Evolutionary conservation across 1,139 yeast species (phyloP).

Genomic region (Candida buenavistaensis): DNA sequence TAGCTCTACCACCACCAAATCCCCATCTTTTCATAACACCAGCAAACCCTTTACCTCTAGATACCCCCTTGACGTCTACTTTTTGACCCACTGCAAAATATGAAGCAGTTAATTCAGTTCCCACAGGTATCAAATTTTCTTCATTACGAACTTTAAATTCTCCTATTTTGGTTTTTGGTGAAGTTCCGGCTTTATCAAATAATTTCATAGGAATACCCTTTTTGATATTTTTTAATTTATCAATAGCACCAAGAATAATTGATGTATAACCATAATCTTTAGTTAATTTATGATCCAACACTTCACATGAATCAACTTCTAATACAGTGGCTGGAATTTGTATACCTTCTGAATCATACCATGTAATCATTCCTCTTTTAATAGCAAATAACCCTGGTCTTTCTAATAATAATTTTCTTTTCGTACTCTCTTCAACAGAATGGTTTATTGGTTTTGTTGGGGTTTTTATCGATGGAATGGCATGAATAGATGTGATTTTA

Average conservation of each 20-base stretch:
- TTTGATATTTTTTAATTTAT: constrained; percentile 62
- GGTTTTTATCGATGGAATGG: constrained; percentile 50
- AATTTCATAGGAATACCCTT: constrained; percentile 66
- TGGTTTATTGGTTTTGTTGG: constrained; percentile 49
- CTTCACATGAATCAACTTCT: constrained; percentile 88
- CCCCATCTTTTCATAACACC: constrained; percentile 98
- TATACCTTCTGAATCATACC: constrained; percentile 68
- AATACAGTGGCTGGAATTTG: constrained; percentile 80
- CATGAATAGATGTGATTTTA: constrained; percentile 52
- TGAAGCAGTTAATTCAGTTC: constrained; percentile 78
- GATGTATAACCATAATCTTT: constrained; percentile 79
- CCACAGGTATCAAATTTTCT: constrained; percentile 69
- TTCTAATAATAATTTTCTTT: constrained; percentile 64
- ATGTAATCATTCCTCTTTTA: constrained; percentile 89
- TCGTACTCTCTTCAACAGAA: constrained; percentile 56
- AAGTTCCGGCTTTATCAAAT: constrained; percentile 75
- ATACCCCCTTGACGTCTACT: constrained; percentile 74
- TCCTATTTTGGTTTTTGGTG: constrained; percentile 73
- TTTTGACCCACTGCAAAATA: constrained; percentile 81
- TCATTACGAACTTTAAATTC: constrained; percentile 79
- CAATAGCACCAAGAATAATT: constrained; percentile 86
- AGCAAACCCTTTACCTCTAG: constrained; percentile 96
- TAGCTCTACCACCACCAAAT: constrained; percentile 86
- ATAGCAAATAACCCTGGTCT: constrained; percentile 85
- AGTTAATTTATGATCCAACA: constrained; percentile 65